Percentiles rank a stretch among this genome's conserved stretches.
phyloP scores from a whole-genome alignment of 306 rosid species.

The Sicyos baderoa region DNA sequence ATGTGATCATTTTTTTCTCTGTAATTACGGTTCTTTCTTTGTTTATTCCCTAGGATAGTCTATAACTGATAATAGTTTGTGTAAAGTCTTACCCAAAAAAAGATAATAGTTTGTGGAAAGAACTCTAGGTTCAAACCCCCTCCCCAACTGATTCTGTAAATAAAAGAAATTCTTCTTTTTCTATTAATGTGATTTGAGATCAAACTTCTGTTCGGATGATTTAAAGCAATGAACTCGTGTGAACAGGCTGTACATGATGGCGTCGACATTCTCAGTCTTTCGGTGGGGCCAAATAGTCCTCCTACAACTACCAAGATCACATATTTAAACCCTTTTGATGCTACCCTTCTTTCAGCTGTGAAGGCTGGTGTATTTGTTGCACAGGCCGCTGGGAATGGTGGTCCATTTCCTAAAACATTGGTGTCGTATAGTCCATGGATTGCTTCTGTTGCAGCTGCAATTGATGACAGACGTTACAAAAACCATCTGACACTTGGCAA shows the following conservation, averaged over 20 bases:
- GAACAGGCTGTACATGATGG: constrained; percentile 97
- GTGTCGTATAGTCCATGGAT: constrained; percentile 99
- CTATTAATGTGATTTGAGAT: background rate
- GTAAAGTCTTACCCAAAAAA: no score
- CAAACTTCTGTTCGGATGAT: background rate
- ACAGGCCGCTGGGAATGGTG: constrained; percentile 99
- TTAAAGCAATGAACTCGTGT: constrained; percentile 9
- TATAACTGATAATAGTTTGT: no score
- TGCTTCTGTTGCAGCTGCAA: constrained; percentile 86
- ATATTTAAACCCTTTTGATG: constrained; percentile 93
- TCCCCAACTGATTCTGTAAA: background rate
- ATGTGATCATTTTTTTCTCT: background rate
- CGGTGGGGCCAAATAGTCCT: constrained; percentile 97
- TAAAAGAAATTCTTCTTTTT: background rate
- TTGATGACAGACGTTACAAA: constrained; percentile 97
- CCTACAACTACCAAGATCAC: constrained; percentile 81
- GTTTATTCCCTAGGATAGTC: no score
- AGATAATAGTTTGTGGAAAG: background rate
- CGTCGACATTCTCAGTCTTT: constrained; percentile 97
- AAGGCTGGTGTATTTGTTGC: constrained; percentile 99
- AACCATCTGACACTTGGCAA: constrained; percentile 88
- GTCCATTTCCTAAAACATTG: constrained; percentile 92
- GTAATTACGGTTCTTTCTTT: no score
- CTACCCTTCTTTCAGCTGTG: constrained; percentile 97
- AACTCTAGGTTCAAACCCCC: background rate